Conservation (phyloP, 1,139 yeast genomes). For the Debaryomyces fabryi region DNA sequence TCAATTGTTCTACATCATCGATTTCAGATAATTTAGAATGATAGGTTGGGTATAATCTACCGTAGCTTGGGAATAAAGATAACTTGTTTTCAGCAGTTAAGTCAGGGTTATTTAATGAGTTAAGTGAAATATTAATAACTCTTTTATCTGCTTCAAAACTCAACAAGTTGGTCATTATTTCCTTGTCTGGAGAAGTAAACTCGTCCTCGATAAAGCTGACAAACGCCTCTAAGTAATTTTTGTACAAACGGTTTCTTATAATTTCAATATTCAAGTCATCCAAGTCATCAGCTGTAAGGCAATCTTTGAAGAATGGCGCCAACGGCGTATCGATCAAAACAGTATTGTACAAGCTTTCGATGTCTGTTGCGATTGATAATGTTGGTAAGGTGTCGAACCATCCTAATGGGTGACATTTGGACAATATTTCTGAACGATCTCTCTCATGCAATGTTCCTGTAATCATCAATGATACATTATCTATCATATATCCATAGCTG, state of each 20-base stretch:
- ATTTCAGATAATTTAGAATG: constrained; percentile 71
- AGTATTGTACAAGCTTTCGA: constrained; percentile 87
- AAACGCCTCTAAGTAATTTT: constrained; percentile 91
- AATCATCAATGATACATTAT: constrained; percentile 92
- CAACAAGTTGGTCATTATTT: constrained; percentile 75
- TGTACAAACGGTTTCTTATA: constrained; percentile 86
- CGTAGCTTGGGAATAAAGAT: constrained; percentile 75
- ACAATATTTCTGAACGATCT: constrained; percentile 81
- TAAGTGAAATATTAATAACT: constrained; percentile 86
- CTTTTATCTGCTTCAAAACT: constrained; percentile 95
- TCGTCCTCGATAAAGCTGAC: constrained; percentile 61
- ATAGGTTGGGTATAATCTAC: constrained; percentile 77
- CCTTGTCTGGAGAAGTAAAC: constrained; percentile 75
- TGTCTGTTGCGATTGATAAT: constrained; percentile 88
- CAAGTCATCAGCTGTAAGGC: constrained; percentile 89
- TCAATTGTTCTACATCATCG: constrained; percentile 85
- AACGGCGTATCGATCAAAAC: constrained; percentile 97
- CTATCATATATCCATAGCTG: constrained; percentile 97
- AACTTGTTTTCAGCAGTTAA: constrained; percentile 70
- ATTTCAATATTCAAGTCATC: constrained; percentile 96
- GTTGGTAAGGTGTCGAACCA: constrained; percentile 99
- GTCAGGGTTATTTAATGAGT: constrained; percentile 80
- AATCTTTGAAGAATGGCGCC: constrained; percentile 93
- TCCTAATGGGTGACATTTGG: constrained; percentile 94
- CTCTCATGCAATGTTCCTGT: constrained; percentile 97